A percentile compares a stretch with the other conserved stretches of the same genome.
These are phyloP conservation scores for Lactarius sp. DNA, from an alignment of 768 basidiomycete species.

Conservation along the genomic window DNA sequence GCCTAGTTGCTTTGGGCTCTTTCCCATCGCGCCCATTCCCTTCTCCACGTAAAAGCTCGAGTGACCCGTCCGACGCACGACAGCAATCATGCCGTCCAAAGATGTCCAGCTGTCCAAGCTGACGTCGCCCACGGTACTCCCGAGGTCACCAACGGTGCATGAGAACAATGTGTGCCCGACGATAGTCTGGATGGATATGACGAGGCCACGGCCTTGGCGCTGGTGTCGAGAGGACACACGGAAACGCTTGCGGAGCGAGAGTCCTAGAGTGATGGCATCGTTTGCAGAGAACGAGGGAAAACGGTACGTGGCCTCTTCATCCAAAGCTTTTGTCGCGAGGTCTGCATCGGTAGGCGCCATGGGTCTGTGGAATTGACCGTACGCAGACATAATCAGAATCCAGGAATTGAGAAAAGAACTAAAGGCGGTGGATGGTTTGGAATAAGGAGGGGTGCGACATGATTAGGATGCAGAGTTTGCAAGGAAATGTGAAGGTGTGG, in stretches of 20 bases:
- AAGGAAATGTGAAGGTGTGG: neutral
- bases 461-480: neutral
- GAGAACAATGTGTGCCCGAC: slow-evolving; percentile 76
- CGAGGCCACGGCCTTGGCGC: slow-evolving; percentile 69
- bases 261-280: slow-evolving; percentile 75
- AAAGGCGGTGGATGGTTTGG: neutral
- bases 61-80: slow-evolving; percentile 76
- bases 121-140: slow-evolving; percentile 63
- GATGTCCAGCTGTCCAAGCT: slow-evolving; percentile 77
- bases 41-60: slow-evolving; percentile 85
- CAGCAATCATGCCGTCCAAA: slow-evolving; percentile 73
- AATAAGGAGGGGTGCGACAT: neutral
- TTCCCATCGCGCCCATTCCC: slow-evolving; percentile 79
- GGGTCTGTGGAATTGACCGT: slow-evolving; percentile 52
- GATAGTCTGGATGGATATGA: slow-evolving; percentile 74
- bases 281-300: slow-evolving; percentile 70
- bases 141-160: slow-evolving; percentile 80
- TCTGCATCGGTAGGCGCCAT: slow-evolving; percentile 68
- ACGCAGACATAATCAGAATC: slow-evolving; percentile 40
- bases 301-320: slow-evolving; percentile 64
- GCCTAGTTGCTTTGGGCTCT: slow-evolving; percentile 67
- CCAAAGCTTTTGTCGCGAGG: slow-evolving; percentile 62
- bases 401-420: slow-evolving; percentile 11
- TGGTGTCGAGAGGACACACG: slow-evolving; percentile 62
- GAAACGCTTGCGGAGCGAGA: slow-evolving; percentile 81